Conservation (phyloP, 306 rosid species). For the Dalbergia oliveri region DNA sequence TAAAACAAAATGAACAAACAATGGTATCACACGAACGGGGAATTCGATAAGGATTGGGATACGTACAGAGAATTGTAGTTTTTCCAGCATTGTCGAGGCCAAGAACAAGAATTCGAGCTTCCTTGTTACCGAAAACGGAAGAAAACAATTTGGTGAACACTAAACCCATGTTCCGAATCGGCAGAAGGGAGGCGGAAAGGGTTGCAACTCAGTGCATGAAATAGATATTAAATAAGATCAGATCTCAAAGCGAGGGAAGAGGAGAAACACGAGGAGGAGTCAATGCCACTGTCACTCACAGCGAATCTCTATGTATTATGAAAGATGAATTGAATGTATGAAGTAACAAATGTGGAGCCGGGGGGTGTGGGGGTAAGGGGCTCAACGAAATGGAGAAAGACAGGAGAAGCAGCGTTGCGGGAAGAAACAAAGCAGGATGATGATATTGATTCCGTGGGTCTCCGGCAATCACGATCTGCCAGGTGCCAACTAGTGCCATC, state of each 20-base stretch:
- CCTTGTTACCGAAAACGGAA: slow-evolving; percentile 89
- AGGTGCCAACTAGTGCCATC: not conserved
- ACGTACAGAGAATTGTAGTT: slow-evolving; percentile 92
- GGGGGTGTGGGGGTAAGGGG: not conserved
- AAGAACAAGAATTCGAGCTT: slow-evolving; percentile 99
- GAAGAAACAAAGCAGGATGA: not conserved
- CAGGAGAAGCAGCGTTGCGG: not conserved
- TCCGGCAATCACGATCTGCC: not conserved
- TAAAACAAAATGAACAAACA: not conserved
- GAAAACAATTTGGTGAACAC: slow-evolving; percentile 89
- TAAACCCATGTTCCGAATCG: slow-evolving; percentile 74
- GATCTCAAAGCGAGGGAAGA: slow-evolving; percentile 63
- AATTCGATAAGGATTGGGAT: not conserved
- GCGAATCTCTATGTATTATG: not conserved
- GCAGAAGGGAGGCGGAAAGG: slow-evolving; percentile 36
- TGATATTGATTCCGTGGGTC: not conserved
- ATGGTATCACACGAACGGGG: not conserved
- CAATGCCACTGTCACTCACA: not conserved
- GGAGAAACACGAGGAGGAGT: not conserved
- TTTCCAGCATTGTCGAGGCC: slow-evolving; percentile 99
- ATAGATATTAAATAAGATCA: slow-evolving; percentile 39
- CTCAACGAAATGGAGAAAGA: not conserved
- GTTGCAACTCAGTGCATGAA: slow-evolving; percentile 54
- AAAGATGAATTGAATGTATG: not conserved
- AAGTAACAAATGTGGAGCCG: not conserved